Conservation (phyloP, 2,329 filamentous ascomycete species). For the Gnomoniopsis smithogilvyi region DNA sequence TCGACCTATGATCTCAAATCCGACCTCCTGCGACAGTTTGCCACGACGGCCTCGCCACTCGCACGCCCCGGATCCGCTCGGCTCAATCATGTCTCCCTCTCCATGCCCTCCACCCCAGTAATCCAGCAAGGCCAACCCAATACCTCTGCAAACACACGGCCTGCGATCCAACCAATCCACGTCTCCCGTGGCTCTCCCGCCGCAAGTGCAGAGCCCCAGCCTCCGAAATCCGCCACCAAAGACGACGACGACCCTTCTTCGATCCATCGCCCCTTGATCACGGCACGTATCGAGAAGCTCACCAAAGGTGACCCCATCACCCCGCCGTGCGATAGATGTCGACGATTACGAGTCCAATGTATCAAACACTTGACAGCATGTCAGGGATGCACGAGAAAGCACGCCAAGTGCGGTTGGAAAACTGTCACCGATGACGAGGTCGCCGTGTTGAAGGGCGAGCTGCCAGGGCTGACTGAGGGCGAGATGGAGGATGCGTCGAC, state of each 20-base stretch:
- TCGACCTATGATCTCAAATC: slow-evolving; percentile 46
- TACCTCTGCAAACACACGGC: not conserved
- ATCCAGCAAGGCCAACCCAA: slow-evolving; percentile 13
- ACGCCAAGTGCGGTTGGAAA: slow-evolving; percentile 84
- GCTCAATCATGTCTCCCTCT: slow-evolving; percentile 26
- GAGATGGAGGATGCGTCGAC: slow-evolving; percentile 28
- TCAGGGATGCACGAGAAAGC: slow-evolving; percentile 84
- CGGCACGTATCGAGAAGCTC: slow-evolving; percentile 71
- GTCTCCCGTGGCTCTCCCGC: slow-evolving; percentile 26
- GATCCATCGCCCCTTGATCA: slow-evolving; percentile 55
- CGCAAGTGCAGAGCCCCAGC: slow-evolving; percentile 25
- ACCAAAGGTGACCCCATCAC: slow-evolving; percentile 69
- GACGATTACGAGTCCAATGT: slow-evolving; percentile 76
- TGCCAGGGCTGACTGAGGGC: slow-evolving; percentile 24
- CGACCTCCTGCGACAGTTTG: slow-evolving; percentile 55
- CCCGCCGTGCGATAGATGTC: slow-evolving; percentile 83
- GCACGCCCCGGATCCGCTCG: slow-evolving; percentile 21
- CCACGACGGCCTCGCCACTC: slow-evolving; percentile 21
- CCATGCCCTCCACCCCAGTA: slow-evolving; percentile 29
- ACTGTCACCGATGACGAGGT: slow-evolving; percentile 72
- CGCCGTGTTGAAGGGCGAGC: slow-evolving; percentile 23
- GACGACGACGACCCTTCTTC: slow-evolving; percentile 25
- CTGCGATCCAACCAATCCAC: slow-evolving; percentile 6
- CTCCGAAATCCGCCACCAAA: slow-evolving; percentile 25
- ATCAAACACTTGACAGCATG: slow-evolving; percentile 85